These are phyloP conservation scores for Tylopilus sp. DNA, from an alignment of 768 basidiomycete species.

Conservation along the genomic window DNA sequence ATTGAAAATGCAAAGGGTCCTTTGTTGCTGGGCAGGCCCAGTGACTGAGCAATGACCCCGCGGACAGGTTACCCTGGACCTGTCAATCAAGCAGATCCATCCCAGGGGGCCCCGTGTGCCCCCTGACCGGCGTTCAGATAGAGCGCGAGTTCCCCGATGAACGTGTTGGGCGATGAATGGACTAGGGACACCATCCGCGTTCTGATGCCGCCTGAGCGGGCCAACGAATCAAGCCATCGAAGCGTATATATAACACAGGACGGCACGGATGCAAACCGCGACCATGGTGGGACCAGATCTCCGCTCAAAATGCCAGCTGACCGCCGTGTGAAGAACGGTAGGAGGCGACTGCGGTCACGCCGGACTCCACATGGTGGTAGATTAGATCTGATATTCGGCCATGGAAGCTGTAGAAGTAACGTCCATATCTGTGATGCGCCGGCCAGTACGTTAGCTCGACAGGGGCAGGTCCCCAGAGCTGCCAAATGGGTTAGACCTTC, in stretches of 20 bases:
- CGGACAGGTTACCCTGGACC: constrained; percentile 3
- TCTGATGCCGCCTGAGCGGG: neutral
- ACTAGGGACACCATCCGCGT: neutral
- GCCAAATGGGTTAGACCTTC: neutral
- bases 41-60: neutral
- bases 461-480: neutral
- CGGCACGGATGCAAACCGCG: neutral
- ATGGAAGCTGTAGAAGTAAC: constrained; percentile 1
- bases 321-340: constrained; percentile 4
- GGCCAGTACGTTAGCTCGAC: neutral
- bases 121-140: constrained; percentile 1
- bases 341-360: neutral
- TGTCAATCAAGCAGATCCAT: neutral
- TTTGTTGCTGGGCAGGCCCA: constrained; percentile 1
- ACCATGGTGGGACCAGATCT: neutral
- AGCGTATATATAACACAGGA: neutral
- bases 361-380: constrained; percentile 1
- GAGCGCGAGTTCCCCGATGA: constrained; percentile 1
- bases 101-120: neutral
- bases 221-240: neutral
- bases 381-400: neutral
- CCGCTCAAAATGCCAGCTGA: neutral
- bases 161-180: neutral
- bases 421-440: neutral
- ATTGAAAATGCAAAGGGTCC: neutral